phyloP scores from a whole-genome alignment of 2,329 filamentous ascomycete genomes.

The Nothophaeocryptopus gaeumannii region DNA sequence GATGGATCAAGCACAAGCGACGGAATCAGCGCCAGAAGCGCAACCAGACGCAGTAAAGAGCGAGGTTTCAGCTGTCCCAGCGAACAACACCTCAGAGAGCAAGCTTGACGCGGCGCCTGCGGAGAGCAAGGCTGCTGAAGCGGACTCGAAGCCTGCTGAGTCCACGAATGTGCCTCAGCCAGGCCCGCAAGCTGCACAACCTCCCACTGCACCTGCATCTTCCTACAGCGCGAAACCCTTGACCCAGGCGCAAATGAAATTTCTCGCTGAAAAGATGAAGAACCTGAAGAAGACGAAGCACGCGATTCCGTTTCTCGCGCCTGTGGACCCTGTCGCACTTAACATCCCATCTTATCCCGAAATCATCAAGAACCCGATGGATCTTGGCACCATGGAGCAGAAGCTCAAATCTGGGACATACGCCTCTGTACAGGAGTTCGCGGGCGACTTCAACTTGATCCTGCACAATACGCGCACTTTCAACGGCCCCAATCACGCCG shows the following conservation, averaged over 20 bases:
- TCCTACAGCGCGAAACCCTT: constrained; percentile 47
- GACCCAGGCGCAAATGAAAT: constrained; percentile 59
- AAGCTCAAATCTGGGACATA: constrained; percentile 73
- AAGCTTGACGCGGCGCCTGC: not conserved
- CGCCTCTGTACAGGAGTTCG: constrained; percentile 66
- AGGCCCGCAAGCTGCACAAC: constrained; percentile 6
- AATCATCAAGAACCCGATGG: constrained; percentile 75
- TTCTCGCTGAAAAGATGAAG: constrained; percentile 64
- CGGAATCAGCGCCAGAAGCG: not conserved
- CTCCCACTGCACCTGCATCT: constrained; percentile 15
- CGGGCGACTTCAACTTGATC: constrained; percentile 72
- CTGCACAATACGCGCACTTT: constrained; percentile 75
- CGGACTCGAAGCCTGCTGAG: constrained; percentile 10
- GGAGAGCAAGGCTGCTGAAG: not conserved
- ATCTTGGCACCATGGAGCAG: constrained; percentile 76
- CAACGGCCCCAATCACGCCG: constrained; percentile 74
- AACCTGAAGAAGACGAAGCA: constrained; percentile 84
- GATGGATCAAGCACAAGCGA: constrained; percentile 1
- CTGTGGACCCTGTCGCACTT: constrained; percentile 75
- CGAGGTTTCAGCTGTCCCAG: too few species aligned
- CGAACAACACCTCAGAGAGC: not conserved
- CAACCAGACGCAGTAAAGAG: not conserved
- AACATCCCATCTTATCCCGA: constrained; percentile 71
- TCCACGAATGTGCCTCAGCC: constrained; percentile 5
- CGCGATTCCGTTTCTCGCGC: constrained; percentile 69